Percentiles rank a stretch among this genome's conserved stretches.
These are phyloP conservation scores for Neurospora sp. DNA, from an alignment of 495 filamentous ascomycete genomes.

Conservation along the genomic window DNA sequence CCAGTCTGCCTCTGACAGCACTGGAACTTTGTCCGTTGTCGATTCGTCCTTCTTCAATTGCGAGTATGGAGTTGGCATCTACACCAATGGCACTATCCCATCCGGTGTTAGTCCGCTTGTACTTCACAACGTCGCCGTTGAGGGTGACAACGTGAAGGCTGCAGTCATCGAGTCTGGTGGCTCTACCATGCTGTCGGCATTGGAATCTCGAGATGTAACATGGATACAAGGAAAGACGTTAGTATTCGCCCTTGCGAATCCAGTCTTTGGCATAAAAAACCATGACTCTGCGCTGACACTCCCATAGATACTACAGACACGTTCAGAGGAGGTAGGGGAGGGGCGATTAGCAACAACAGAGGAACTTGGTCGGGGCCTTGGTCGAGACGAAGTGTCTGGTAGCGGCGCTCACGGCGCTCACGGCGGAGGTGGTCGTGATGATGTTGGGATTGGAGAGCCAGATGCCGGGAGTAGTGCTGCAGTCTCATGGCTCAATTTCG, in stretches of 20 bases:
- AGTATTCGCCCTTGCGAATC: neutral
- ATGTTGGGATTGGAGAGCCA: neutral
- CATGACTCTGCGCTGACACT: neutral
- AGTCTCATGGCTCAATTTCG: neutral
- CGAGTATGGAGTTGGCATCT: conserved; percentile 29
- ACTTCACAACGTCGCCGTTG: conserved; percentile 36
- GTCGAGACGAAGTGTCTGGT: neutral
- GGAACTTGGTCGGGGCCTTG: neutral
- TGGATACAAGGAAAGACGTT: neutral
- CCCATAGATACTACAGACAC: neutral
- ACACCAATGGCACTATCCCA: conserved; percentile 29
- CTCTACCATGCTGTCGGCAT: neutral
- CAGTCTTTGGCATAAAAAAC: neutral
- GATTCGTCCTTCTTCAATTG: conserved; percentile 42
- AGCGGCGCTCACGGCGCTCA: neutral
- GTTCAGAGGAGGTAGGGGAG: conserved; percentile 40
- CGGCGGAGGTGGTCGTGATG: neutral
- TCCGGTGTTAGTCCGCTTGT: conserved; percentile 36
- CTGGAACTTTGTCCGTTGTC: conserved; percentile 38
- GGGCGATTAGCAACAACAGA: conserved; percentile 14
- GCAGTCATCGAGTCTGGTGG: neutral
- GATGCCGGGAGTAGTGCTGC: neutral
- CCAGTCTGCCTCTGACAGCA: conserved; percentile 28
- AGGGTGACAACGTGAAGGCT: neutral
- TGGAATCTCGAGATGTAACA: neutral